A percentile compares a stretch with the other conserved stretches of the same genome.
Conservation (phyloP, 1,284 basidiomycete genomes). For the Ustilago shanxiensis region DNA sequence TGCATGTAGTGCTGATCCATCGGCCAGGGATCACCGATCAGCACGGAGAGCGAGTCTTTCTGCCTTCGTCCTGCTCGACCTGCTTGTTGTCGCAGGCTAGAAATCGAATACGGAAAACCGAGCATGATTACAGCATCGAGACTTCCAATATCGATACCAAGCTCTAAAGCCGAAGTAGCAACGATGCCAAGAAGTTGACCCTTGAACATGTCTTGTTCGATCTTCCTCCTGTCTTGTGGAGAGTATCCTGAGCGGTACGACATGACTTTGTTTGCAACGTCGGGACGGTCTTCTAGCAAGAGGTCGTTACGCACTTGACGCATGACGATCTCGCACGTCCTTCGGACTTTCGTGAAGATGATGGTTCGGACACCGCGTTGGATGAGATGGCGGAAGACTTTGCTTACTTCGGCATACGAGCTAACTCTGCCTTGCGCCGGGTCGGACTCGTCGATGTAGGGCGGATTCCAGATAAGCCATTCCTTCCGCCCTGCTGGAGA, state of each 20-base stretch:
- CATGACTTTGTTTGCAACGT: slow-evolving; percentile 82
- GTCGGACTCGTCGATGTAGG: slow-evolving; percentile 76
- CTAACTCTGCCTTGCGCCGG: slow-evolving; percentile 76
- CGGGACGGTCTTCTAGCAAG: slow-evolving; percentile 80
- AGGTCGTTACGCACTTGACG: slow-evolving; percentile 81
- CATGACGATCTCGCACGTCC: slow-evolving; percentile 86
- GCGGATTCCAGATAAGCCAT: slow-evolving; percentile 73
- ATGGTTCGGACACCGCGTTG: slow-evolving; percentile 84
- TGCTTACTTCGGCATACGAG: slow-evolving; percentile 80
- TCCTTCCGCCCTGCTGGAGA: slow-evolving; percentile 83
- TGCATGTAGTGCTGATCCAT: slow-evolving; percentile 83
- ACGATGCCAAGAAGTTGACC: slow-evolving; percentile 84
- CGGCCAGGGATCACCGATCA: slow-evolving; percentile 80
- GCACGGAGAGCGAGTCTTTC: slow-evolving; percentile 83
- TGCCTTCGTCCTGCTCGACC: slow-evolving; percentile 86
- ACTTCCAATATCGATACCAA: slow-evolving; percentile 89
- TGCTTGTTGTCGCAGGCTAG: slow-evolving; percentile 84
- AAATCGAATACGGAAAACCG: slow-evolving; percentile 79
- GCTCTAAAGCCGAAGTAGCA: slow-evolving; percentile 90
- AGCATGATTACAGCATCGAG: slow-evolving; percentile 90
- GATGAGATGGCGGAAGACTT: slow-evolving; percentile 84
- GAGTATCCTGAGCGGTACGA: slow-evolving; percentile 85
- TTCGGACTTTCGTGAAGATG: slow-evolving; percentile 87
- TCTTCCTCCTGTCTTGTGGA: slow-evolving; percentile 80
- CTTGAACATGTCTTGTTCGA: slow-evolving; percentile 87